Evolutionary conservation across 345 rosid species (phyloP).

Genomic region (Aethionema arabicum): DNA sequence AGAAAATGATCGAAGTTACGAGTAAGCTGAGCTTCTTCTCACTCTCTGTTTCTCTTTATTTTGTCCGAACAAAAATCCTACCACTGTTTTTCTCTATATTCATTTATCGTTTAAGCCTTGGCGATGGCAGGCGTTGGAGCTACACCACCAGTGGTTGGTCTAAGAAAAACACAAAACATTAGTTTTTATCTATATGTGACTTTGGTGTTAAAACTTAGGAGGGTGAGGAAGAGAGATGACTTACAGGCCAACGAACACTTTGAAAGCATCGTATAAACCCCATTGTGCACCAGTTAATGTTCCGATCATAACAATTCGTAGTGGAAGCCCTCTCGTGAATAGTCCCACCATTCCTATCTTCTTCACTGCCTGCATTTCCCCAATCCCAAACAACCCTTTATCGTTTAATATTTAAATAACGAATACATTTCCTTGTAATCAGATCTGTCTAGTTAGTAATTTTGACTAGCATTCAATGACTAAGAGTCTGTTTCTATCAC

Average conservation of each 20-base stretch:
- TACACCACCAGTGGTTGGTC: slow-evolving; percentile 97
- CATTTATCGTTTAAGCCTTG: slow-evolving; percentile 27
- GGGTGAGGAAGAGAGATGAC: slow-evolving; percentile 30
- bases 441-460: too few relatives aligned
- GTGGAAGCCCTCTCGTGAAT: slow-evolving; percentile 96
- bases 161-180: slow-evolving; percentile 22
- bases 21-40: slow-evolving; percentile 20
- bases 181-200: background rate
- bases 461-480: too few relatives aligned
- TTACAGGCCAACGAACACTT: slow-evolving; percentile 97
- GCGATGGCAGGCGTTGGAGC: slow-evolving; percentile 53
- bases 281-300: slow-evolving; percentile 97
- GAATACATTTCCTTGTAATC: too few relatives aligned
- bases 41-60: slow-evolving; percentile 27
- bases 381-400: too few relatives aligned
- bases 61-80: slow-evolving; percentile 33
- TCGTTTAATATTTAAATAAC: too few relatives aligned
- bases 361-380: slow-evolving; percentile 89
- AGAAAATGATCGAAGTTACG: slow-evolving; percentile 28
- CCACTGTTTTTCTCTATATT: slow-evolving; percentile 11
- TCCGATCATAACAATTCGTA: slow-evolving; percentile 98
- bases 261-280: slow-evolving; percentile 96
- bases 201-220: background rate
- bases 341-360: slow-evolving; percentile 89
- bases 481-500: too few relatives aligned